Percentiles rank a stretch among this genome's conserved stretches.
These are phyloP conservation scores for Polygonum aviculare DNA, from an alignment of 148 eudicot genomes.

Conservation along the genomic window DNA sequence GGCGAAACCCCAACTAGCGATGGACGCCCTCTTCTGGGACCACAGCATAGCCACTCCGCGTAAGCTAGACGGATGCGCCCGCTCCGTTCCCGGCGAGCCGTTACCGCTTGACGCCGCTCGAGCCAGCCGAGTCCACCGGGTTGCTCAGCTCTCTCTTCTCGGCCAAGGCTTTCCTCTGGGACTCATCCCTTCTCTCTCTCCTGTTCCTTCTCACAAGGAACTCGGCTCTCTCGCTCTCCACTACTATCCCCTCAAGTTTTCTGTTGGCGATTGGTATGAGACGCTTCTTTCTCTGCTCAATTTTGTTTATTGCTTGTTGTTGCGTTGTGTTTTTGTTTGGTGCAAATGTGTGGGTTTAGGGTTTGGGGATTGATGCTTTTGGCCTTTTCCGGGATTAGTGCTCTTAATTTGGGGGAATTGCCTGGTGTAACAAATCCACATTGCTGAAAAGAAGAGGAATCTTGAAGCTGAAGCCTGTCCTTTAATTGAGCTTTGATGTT, in stretches of 20 bases:
- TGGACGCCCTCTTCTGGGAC: constrained; percentile 77
- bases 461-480: not conserved
- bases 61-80: constrained; percentile 47
- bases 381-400: not conserved
- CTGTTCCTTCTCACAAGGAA: constrained; percentile 25
- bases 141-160: constrained; percentile 50
- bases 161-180: constrained; percentile 73
- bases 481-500: not conserved
- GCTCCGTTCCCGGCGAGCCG: constrained; percentile 55
- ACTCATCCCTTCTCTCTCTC: constrained; percentile 51
- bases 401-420: not conserved
- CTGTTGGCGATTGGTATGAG: not conserved
- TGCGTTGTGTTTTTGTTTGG: not conserved
- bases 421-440: not conserved
- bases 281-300: not conserved
- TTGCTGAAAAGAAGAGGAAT: not conserved
- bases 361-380: not conserved
- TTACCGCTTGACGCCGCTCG: constrained; percentile 53
- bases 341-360: not conserved
- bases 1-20: constrained; percentile 73
- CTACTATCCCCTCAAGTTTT: constrained; percentile 38
- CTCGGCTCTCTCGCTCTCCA: constrained; percentile 63
- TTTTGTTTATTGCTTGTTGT: not conserved
- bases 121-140: constrained; percentile 40
- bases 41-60: constrained; percentile 44